These are phyloP conservation scores for Fusarium pseudograminearum DNA, from an alignment of 2,329 filamentous ascomycete genomes.

Conservation along the genomic window DNA sequence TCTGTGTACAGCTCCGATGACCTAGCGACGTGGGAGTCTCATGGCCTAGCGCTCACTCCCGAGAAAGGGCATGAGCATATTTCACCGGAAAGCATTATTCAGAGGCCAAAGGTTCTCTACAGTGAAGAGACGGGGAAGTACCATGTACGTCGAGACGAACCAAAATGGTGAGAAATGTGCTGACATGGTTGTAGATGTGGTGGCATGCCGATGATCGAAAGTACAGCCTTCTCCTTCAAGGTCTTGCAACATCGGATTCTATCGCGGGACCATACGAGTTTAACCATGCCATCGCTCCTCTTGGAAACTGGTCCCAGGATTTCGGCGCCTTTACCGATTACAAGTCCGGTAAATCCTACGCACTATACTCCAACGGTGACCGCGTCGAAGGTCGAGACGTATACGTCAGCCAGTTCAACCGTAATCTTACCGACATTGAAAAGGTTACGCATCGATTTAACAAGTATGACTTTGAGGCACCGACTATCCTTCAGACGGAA, in stretches of 20 bases:
- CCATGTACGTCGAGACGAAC: no score
- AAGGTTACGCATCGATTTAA: slow-evolving; percentile 66
- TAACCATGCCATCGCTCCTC: slow-evolving; percentile 64
- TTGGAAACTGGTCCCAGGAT: slow-evolving; percentile 73
- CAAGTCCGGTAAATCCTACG: slow-evolving; percentile 67
- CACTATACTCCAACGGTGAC: slow-evolving; percentile 71
- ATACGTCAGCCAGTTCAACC: slow-evolving; percentile 67
- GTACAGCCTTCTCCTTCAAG: slow-evolving; percentile 68
- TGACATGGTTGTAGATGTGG: slow-evolving; percentile 59
- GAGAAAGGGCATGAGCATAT: slow-evolving; percentile 67
- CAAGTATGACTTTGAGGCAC: slow-evolving; percentile 71
- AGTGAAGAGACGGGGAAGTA: slow-evolving; percentile 66
- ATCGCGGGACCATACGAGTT: slow-evolving; percentile 67
- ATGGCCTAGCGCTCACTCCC: slow-evolving; percentile 67
- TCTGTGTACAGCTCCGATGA: slow-evolving; percentile 72
- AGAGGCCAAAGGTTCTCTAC: slow-evolving; percentile 72
- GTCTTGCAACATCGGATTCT: slow-evolving; percentile 64
- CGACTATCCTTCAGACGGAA: slow-evolving; percentile 70
- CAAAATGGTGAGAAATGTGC: no score
- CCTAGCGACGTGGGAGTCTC: slow-evolving; percentile 68
- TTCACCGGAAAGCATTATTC: slow-evolving; percentile 67
- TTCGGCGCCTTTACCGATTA: slow-evolving; percentile 72
- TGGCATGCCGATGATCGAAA: slow-evolving; percentile 71
- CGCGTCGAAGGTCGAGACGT: slow-evolving; percentile 66
- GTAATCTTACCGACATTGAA: slow-evolving; percentile 63